Conservation (phyloP, 2,329 filamentous ascomycete genomes). For the Drechslera avenae region DNA sequence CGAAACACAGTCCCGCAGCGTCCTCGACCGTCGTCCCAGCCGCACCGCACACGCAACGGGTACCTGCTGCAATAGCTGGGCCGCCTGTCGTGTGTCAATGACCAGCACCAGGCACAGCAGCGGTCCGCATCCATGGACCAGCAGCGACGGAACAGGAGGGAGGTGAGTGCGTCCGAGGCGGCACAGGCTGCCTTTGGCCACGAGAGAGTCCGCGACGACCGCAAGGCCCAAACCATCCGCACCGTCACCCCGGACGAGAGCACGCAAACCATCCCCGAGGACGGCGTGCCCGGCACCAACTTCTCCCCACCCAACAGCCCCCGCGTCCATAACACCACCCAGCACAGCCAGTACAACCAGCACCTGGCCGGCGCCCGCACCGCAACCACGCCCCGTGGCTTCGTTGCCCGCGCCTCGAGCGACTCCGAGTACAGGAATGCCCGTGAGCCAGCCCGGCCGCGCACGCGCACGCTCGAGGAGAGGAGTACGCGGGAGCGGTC, state of each 20-base stretch:
- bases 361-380: conserved; percentile 14
- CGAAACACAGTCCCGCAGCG: conserved; percentile 14
- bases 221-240: conserved; percentile 55
- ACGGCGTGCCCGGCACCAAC: conserved; percentile 18
- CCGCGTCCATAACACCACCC: conserved; percentile 32
- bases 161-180: conserved; percentile 31
- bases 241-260: conserved; percentile 67
- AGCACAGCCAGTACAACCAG: conserved; percentile 7
- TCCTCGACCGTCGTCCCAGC: conserved; percentile 12
- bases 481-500: conserved; percentile 47
- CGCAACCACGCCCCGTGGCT: conserved; percentile 33
- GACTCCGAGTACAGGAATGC: conserved; percentile 42
- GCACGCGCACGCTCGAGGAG: conserved; percentile 59
- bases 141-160: conserved; percentile 30
- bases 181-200: conserved; percentile 17
- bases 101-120: conserved; percentile 15
- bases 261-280: conserved; percentile 24
- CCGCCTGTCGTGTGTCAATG: conserved; percentile 23
- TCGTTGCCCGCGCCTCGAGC: conserved; percentile 40
- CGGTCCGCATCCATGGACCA: conserved; percentile 38
- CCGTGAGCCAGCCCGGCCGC: conserved; percentile 58
- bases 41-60: conserved; percentile 17
- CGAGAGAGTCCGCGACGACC: conserved; percentile 31
- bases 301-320: conserved; percentile 41
- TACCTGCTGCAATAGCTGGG: conserved; percentile 18